Evolutionary conservation across 2,329 filamentous ascomycete species (phyloP).

Genomic region (Clarireedia monteithiana): DNA sequence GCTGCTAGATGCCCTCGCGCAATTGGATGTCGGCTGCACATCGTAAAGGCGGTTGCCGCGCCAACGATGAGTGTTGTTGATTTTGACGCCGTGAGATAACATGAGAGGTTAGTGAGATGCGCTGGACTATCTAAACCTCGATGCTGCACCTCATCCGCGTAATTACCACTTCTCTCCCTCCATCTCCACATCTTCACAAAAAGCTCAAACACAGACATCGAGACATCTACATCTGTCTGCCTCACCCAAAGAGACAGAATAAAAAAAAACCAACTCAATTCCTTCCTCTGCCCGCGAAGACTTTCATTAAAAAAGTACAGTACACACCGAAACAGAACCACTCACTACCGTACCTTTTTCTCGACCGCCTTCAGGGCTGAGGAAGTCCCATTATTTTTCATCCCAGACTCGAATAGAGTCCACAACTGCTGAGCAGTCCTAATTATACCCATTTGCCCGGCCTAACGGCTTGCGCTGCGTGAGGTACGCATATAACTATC

Average conservation of each 20-base stretch:
- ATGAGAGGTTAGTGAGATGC: neutral
- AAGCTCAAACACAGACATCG: neutral
- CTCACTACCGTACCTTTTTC: neutral
- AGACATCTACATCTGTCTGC: neutral
- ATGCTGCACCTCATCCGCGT: neutral
- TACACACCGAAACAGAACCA: neutral
- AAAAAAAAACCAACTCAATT: neutral
- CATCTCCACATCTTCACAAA: slow-evolving; percentile 6
- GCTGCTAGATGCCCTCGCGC: neutral
- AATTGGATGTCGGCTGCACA: neutral
- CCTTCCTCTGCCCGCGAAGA: slow-evolving; percentile 6
- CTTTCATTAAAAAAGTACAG: slow-evolving; percentile 2
- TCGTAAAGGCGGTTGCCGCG: neutral
- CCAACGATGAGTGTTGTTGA: slow-evolving; percentile 5
- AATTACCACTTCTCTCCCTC: neutral
- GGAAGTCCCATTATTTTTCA: slow-evolving; percentile 19
- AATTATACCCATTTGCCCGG: slow-evolving; percentile 51
- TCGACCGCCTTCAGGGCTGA: slow-evolving; percentile 18
- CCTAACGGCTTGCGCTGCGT: slow-evolving; percentile 78
- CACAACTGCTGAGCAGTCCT: slow-evolving; percentile 41
- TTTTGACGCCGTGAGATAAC: slow-evolving; percentile 9
- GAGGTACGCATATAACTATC: slow-evolving; percentile 46
- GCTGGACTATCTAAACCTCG: slow-evolving; percentile 6
- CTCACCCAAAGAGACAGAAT: neutral
- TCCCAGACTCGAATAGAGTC: slow-evolving; percentile 32